A percentile compares a stretch with the other conserved stretches of the same genome.
These are phyloP conservation scores for Lathyrus sativus DNA, from an alignment of 306 rosid genomes.

Conservation along the genomic window DNA sequence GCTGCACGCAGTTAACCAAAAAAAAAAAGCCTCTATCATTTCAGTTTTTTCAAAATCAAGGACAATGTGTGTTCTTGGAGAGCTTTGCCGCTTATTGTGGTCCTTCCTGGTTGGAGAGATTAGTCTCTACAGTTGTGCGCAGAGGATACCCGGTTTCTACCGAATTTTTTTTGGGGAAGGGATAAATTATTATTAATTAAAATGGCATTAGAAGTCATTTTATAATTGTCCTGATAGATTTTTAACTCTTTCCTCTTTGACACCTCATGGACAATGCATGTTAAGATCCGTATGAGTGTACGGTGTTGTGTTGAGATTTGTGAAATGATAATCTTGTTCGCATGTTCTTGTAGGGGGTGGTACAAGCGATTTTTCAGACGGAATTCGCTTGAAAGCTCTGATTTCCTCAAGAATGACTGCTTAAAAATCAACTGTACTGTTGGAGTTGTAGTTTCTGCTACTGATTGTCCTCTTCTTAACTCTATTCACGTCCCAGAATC, in stretches of 20 bases:
- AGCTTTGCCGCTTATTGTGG: background rate
- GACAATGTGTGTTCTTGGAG: background rate
- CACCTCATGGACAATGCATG: background rate
- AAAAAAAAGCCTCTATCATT: background rate
- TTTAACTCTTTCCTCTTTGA: background rate
- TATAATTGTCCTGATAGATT: background rate
- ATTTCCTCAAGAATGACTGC: conserved; percentile 79
- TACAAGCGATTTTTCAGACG: conserved; percentile 83
- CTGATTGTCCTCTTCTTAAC: conserved; percentile 60
- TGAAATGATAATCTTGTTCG: conserved; percentile 15
- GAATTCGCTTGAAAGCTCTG: conserved; percentile 67
- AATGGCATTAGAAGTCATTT: background rate
- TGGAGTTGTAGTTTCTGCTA: conserved; percentile 83
- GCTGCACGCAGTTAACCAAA: too few relatives aligned
- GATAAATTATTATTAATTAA: too few relatives aligned
- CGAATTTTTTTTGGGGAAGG: too few relatives aligned
- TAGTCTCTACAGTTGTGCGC: too few relatives aligned
- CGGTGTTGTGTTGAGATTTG: conserved; percentile 14
- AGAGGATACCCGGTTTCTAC: too few relatives aligned
- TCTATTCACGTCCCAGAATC: conserved; percentile 73
- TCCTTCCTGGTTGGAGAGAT: too few relatives aligned
- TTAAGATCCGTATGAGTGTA: conserved; percentile 5
- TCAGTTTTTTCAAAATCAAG: background rate
- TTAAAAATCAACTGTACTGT: conserved; percentile 87
- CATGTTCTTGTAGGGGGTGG: conserved; percentile 63